A percentile compares a stretch with the other conserved stretches of the same genome.
Conservation (phyloP, 164 flowering plant species). For the Macadamia integrifolia region DNA sequence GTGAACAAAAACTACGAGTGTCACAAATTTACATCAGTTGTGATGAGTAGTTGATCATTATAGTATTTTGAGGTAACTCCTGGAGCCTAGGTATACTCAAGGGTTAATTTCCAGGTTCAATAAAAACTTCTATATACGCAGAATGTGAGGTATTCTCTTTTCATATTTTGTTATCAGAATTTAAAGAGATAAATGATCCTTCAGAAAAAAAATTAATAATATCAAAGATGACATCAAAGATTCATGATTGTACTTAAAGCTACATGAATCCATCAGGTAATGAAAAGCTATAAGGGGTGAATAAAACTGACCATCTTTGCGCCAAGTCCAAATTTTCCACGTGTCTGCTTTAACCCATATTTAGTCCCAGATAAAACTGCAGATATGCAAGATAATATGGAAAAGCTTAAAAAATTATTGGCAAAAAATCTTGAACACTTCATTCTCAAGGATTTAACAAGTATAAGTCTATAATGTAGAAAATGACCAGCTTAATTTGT, state of each 20-base stretch:
- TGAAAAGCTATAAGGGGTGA: not conserved
- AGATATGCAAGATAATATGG: constrained; percentile 9
- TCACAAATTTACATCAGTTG: no score
- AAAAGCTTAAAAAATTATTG: not conserved
- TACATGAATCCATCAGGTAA: not conserved
- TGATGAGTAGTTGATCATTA: no score
- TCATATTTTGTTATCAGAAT: not conserved
- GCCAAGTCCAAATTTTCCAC: constrained; percentile 98
- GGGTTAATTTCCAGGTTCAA: not conserved
- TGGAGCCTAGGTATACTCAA: not conserved
- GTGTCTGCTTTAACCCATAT: constrained; percentile 95
- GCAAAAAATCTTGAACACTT: not conserved
- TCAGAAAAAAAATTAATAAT: not conserved
- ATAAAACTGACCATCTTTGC: constrained; percentile 82
- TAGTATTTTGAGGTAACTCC: no score
- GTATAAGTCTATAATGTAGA: not conserved
- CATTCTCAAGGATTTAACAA: no score
- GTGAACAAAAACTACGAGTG: no score
- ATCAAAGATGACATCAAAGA: not conserved
- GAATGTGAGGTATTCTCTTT: not conserved
- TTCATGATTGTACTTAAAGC: not conserved
- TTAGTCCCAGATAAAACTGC: constrained; percentile 97
- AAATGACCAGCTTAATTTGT: not conserved
- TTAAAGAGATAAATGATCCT: no score
- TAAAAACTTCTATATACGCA: not conserved